These are phyloP conservation scores for Passiflora organensis DNA, from an alignment of 345 rosid species.

Conservation along the genomic window DNA sequence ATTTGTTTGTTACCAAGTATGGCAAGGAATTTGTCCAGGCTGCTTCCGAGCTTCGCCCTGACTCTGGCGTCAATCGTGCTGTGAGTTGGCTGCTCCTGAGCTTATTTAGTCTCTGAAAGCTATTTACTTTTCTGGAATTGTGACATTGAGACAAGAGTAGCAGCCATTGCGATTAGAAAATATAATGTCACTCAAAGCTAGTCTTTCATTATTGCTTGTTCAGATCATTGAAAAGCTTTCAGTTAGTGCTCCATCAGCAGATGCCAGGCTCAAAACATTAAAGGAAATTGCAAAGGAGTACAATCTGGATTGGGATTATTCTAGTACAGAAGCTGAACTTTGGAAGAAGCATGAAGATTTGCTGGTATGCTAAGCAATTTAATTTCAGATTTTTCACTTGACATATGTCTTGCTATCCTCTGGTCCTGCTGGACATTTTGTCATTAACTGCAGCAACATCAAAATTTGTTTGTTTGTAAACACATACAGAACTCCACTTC, in stretches of 20 bases:
- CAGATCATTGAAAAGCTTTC: conserved; percentile 90
- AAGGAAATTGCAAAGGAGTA: conserved; percentile 79
- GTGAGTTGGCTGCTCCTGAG: conserved; percentile 40
- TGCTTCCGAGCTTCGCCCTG: conserved; percentile 85
- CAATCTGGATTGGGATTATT: conserved; percentile 73
- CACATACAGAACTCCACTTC: not conserved
- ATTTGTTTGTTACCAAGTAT: conserved; percentile 70
- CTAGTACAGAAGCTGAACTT: conserved; percentile 80
- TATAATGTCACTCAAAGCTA: not conserved
- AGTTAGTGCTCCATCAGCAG: conserved; percentile 68
- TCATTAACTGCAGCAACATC: too few relatives aligned
- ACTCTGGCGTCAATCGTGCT: conserved; percentile 85
- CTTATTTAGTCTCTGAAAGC: conserved; percentile 11
- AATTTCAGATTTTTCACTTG: not conserved
- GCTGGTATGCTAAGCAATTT: conserved; percentile 44
- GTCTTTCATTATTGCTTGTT: conserved; percentile 7
- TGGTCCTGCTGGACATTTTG: too few relatives aligned
- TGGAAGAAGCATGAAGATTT: conserved; percentile 81
- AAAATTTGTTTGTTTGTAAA: not conserved
- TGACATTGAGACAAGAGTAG: conserved; percentile 1
- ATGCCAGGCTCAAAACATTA: conserved; percentile 61
- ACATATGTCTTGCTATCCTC: too few relatives aligned
- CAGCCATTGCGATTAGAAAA: conserved; percentile 7
- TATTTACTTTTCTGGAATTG: not conserved
- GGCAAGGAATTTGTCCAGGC: conserved; percentile 77